Evolutionary conservation across 257 asterid genomes (phyloP), one percentile per base, ranked within the genome.

Genomic region (Petunia axillaris): DNA sequence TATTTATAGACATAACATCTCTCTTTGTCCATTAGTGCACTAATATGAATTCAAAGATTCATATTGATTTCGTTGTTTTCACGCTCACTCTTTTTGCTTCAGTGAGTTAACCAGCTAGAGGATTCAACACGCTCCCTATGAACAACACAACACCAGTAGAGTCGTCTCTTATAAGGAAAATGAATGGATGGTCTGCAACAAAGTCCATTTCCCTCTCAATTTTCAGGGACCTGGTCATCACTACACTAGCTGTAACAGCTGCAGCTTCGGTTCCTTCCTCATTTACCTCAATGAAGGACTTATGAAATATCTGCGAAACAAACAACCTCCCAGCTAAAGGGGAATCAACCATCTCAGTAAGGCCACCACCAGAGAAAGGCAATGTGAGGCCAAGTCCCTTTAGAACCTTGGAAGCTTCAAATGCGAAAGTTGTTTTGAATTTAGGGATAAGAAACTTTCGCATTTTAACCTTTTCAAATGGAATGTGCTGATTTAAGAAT

Each of bases 231-330:
- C 77, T 41, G 8, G 81, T 75, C 25, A 1, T 71, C 13, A 86
- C 6, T 1, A 79, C 87, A 59, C 10, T 84, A 57, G 84, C 91
- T 6, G 91, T 59, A 16, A 86, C 86, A 66, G 91, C 92, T 10
- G 92, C 92, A 70, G 92, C 94, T 86, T 87, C 90, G 3, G 91
- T 90, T 52, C 94, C 92, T 85, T 89, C 91, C 81, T 90, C 94
- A 5, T 90, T 89, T 39, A 90, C 90, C 80, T 90, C 94, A 25
- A 89, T 83, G 11, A 86, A 85, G 0, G 92, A 86, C 83, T 90
- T 89, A 65, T 89, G 94, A 63, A 83, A 89, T n/a, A 89, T 79
- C 16, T 73, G 77, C 14, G 90, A 86, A 11, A 88, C 89, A 58
- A 46, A 82, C 14, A 89, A 82, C 2, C 81, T 38, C 36, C 74